Evolutionary conservation across 2,329 filamentous ascomycete genomes (phyloP).

Genomic region (Fusarium sarcochroum): DNA sequence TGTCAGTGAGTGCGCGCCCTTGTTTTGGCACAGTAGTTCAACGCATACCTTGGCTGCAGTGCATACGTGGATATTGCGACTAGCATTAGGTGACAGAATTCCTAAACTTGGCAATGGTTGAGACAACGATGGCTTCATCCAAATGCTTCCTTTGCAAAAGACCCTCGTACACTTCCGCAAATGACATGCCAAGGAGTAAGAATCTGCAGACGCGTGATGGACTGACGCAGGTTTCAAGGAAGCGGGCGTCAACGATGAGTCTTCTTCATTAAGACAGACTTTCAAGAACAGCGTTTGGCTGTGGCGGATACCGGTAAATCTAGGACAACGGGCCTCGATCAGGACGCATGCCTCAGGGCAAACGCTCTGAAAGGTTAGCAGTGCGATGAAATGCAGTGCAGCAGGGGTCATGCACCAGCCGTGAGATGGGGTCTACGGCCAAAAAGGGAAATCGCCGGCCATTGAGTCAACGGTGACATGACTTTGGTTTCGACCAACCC

Average conservation of each 20-base stretch:
- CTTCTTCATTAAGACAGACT: conserved; percentile 6
- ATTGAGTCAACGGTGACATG: conserved; percentile 48
- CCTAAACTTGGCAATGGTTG: conserved; percentile 16
- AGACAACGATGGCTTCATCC: conserved; percentile 30
- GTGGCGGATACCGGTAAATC: conserved; percentile 22
- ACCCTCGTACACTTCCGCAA: conserved; percentile 6
- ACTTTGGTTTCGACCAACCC: conserved; percentile 34
- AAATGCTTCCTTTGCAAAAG: conserved; percentile 1
- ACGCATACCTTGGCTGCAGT: conserved; percentile 13
- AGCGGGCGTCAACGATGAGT: conserved; percentile 34
- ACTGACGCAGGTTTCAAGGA: conserved; percentile 30
- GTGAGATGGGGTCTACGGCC: conserved; percentile 19
- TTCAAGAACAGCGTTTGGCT: conserved; percentile 13
- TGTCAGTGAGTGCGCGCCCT: too few species aligned
- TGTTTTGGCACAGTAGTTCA: too few species aligned
- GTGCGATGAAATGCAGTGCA: conserved; percentile 32
- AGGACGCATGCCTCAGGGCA: conserved; percentile 32
- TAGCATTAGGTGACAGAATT: conserved; percentile 8
- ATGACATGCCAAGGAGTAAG: conserved; percentile 27
- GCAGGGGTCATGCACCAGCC: conserved; percentile 19
- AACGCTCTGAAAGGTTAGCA: conserved; percentile 25
- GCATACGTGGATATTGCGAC: conserved; percentile 19
- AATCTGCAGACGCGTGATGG: conserved; percentile 12
- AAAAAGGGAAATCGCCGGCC: conserved; percentile 44
- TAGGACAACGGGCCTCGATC: conserved; percentile 37